Percentiles rank a stretch among this genome's conserved stretches.
Evolutionary conservation across 1,284 basidiomycete genomes (phyloP).

Genomic region (Ustilago sp.): DNA sequence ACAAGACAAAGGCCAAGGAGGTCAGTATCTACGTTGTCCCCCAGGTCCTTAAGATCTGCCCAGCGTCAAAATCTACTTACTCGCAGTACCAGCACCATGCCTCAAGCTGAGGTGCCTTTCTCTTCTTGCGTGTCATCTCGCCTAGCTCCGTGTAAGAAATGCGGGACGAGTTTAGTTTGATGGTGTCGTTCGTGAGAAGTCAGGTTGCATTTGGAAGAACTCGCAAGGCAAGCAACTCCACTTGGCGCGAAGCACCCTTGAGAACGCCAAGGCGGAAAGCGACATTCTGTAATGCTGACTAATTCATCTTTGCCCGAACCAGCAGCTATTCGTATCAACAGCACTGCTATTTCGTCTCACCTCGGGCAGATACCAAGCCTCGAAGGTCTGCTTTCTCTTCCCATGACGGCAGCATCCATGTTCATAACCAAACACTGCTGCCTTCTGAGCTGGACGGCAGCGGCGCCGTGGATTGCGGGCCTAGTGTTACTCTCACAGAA

Average conservation of each 20-base stretch:
- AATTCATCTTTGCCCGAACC: not conserved
- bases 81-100: conserved; percentile 99
- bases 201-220: not conserved
- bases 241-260: conserved; percentile 28
- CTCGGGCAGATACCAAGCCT: no score
- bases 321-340: not conserved
- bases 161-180: not conserved
- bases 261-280: not conserved
- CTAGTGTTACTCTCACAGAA: no score
- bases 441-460: no score
- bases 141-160: not conserved
- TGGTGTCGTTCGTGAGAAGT: conserved; percentile 12
- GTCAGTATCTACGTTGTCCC: conserved; percentile 7
- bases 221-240: conserved; percentile 10
- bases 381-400: not conserved
- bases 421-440: no score
- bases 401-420: no score
- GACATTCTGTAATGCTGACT: conserved; percentile 13
- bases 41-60: not conserved
- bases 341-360: no score
- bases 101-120: conserved; percentile 64
- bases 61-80: conserved; percentile 72
- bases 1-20: conserved; percentile 2
- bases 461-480: no score
- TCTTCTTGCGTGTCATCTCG: conserved; percentile 69